Conservation (phyloP, 1,284 basidiomycete species). For the Sporisorium sorghi region DNA sequence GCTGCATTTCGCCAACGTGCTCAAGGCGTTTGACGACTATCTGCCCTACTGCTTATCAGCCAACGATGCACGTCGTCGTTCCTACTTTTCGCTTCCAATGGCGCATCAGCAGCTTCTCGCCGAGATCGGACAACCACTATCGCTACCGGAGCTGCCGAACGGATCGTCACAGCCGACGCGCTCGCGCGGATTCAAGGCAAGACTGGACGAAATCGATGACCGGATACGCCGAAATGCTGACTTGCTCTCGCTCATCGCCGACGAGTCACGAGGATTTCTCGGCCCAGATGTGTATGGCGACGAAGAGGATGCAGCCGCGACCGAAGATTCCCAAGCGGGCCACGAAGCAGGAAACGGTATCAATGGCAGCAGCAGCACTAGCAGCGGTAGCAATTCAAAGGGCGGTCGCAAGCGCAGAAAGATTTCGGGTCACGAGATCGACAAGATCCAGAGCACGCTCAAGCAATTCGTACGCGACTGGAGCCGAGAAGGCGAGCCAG, state of each 20-base stretch:
- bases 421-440: slow-evolving; percentile 59
- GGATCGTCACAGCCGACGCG: neutral
- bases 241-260: slow-evolving; percentile 56
- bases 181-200: slow-evolving; percentile 43
- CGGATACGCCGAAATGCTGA: slow-evolving; percentile 66
- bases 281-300: slow-evolving; percentile 27
- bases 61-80: slow-evolving; percentile 60
- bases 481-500: slow-evolving; percentile 55
- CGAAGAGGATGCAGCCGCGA: slow-evolving; percentile 4
- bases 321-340: slow-evolving; percentile 11
- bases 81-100: slow-evolving; percentile 56
- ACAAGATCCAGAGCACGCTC: slow-evolving; percentile 66
- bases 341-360: slow-evolving; percentile 4
- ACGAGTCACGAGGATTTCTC: slow-evolving; percentile 61
- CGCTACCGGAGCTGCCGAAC: slow-evolving; percentile 38
- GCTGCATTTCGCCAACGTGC: slow-evolving; percentile 62
- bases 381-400: slow-evolving; percentile 5
- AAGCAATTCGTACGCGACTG: slow-evolving; percentile 68
- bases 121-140: slow-evolving; percentile 41
- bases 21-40: slow-evolving; percentile 64
- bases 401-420: slow-evolving; percentile 27
- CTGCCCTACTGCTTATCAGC: slow-evolving; percentile 61
- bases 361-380: slow-evolving; percentile 20
- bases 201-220: slow-evolving; percentile 67
- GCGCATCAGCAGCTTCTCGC: slow-evolving; percentile 60